Evolutionary conservation across 257 asterid genomes (phyloP), one percentile per base, ranked within the genome.

Genomic region (Rhazya stricta): DNA sequence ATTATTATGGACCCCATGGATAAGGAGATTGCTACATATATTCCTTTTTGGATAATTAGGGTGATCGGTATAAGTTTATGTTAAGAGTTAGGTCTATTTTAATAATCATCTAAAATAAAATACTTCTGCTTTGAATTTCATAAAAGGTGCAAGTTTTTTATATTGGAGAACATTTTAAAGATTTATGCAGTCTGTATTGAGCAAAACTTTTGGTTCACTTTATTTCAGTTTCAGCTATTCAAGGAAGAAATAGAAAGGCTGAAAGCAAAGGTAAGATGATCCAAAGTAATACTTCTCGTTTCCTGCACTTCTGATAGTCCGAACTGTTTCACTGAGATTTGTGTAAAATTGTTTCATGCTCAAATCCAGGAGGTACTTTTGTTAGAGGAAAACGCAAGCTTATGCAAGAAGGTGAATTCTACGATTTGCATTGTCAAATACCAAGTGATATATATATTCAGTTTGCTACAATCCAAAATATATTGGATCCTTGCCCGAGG

Each of bases 381-480:
- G 78, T 70, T 77, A 21, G 75, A 81, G 56, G 88, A 79, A 79
- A 76, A 84, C 41, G 81, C 80, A 46, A 79, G 60, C 56, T 61
- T 84, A 57, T 43, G 13, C 29, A 36, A 67, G 73, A 74, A 81
- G 88, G 87, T 80, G 62, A 66, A 63, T 30, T 67, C 34, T 74
- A 18, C 54, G 46, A 32, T 1, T 42, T 72, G n/a, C 34, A 54
- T 13, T 29, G 18, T 27, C 37, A 58, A 25, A 30, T 19, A 58
- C 53, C 1, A 6, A 25, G 11, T 21, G 2, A 21, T 8, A 54
- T 23, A 53, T 21, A 1, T n/a, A 53, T 50, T 21, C 1, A 48
- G 54, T 0, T 50, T 50, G 0, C n/a, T 50, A 50, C 56, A 50
- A 50, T 13, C 21, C 21, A 50, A 2, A 19, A 50, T 23, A 13